Evolutionary conservation across 164 flowering plant genomes (phyloP).

Genomic region (Dillenia turbinata): DNA sequence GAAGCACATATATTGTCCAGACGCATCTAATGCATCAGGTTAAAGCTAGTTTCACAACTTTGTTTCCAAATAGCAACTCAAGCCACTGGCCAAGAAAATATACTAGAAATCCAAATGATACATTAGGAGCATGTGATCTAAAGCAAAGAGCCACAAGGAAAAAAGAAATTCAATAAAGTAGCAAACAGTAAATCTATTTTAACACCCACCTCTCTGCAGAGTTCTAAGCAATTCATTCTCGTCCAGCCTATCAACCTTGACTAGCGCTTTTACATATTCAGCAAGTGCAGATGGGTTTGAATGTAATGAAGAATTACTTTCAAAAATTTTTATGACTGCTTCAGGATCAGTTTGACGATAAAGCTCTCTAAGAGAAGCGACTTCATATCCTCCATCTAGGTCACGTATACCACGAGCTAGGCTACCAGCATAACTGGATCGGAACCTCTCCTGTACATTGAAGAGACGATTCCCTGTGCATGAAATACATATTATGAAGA

Average conservation of each 20-base stretch:
- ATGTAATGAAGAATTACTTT: conserved; percentile 78
- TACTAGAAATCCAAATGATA: too few species aligned
- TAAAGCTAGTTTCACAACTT: too few species aligned
- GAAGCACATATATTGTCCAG: too few species aligned
- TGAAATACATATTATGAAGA: neutral
- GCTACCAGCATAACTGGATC: conserved; percentile 73
- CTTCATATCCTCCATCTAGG: conserved; percentile 53
- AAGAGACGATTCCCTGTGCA: conserved; percentile 36
- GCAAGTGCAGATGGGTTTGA: conserved; percentile 76
- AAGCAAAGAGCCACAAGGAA: neutral
- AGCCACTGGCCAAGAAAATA: too few species aligned
- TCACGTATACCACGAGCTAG: conserved; percentile 75
- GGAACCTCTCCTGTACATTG: conserved; percentile 43
- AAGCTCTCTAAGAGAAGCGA: conserved; percentile 64
- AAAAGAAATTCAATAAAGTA: neutral
- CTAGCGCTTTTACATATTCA: conserved; percentile 91
- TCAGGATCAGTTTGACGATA: conserved; percentile 77
- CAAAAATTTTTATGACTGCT: conserved; percentile 82
- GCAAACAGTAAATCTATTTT: neutral
- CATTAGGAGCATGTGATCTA: too few species aligned
- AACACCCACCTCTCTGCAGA: conserved; percentile 72
- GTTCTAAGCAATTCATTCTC: conserved; percentile 79
- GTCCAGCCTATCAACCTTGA: conserved; percentile 81
- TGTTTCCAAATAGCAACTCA: too few species aligned
- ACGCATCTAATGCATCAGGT: too few species aligned